Evolutionary conservation across 352 stramenopile genomes (phyloP), one percentile per base, ranked within the genome.

Genomic region (Globisporangium okanoganense): DNA sequence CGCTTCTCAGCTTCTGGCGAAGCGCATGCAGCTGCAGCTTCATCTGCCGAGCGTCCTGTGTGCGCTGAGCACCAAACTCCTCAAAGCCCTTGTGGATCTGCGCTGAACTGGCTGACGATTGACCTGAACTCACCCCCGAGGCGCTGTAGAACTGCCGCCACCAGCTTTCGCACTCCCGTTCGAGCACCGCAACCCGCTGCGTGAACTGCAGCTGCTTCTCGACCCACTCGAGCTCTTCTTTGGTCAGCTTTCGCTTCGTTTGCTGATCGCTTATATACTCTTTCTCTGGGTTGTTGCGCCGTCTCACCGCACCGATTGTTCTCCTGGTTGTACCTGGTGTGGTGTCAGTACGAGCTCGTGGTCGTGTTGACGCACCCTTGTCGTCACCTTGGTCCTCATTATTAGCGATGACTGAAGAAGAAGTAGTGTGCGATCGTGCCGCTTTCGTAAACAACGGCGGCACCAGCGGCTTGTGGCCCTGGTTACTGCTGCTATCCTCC

Each of bases 121-220:
- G 45, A 25, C 24, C 57, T 18, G 43, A 56, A 12, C 40, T 56
- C 29, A 49, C 44, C 5, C 64, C 67, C 5, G 78, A 65, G 1
- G 73, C 71, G 35, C 66, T 58, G 48, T 82, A 87, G 52, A 82
- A 89, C 16, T 58, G 50, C 5, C 72, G 69, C 80, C 78, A 90
- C 58, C 72, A 82, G 24, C 53, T 52, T 16, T 33, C 29, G n/a
- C 69, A 81, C 31, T 91, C 79, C 35, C 79, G 87, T 59, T 91
- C 82, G 18, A 91, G 27, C 22, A 74, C 56, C 1, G 54, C 51
- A 8, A 65, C 61, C 0, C 82, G 71, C 36, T 73, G 61, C 0
- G 47, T 69, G 38, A 85, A 85, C 65, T 82, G 78, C 3, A 75
- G 43, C 55, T 89, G 77, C 60, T 85, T 91, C 58, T 91, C 81